Evolutionary conservation across 1,139 yeast genomes (phyloP), one percentile per base, ranked within the genome.

Genomic region (Candida pseudocylindracea): DNA sequence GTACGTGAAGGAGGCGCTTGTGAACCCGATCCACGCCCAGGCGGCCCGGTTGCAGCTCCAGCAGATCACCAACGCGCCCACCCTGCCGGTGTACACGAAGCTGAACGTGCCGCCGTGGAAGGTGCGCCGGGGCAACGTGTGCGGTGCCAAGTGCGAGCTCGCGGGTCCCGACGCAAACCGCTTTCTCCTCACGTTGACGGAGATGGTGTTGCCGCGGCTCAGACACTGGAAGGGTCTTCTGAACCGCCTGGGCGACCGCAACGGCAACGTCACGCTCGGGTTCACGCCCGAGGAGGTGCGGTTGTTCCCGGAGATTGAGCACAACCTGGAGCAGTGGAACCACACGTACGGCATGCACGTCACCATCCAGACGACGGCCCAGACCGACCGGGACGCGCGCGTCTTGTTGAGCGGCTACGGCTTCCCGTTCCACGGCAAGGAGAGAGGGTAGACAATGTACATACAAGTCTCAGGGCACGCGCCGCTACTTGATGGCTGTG

Each of bases 381-480:
- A 81, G 53, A 74, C 83, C 26, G 95, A 85, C 48, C 71, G 72
- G 30, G 92, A 81, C 45, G 96, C 96, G n/a, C 70, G 93, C 51
- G 70, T 78, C 25, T 60, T 88, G 44, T 15, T 15, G 20, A 15
- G 20, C 6, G 20, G 20, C 20, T 15, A 15, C 6, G 20, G 20
- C 20, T 15, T 15, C 20, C 20, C 20, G 20, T 15, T 15, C 20
- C 20, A 15, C 20, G 20, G 20, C 20, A 15, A 15, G 20, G 20
- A 15, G 20, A 15, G 20, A 15, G 20, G 20, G 20, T 15, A 15
- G 20, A 15, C 20, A 15, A 15, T 15, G 20, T 15, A 15, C 20
- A 15, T 15, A 15, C 20, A 15, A n/a, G n/a, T n/a, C n/a, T n/a
- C 20, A 6, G 6, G 6, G 20, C 20, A 15, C 6, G 20, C 20